Percentiles rank a stretch among this genome's conserved stretches.
phyloP scores from a whole-genome alignment of 768 basidiomycete genomes.

The Boletus vermiculosoides region DNA sequence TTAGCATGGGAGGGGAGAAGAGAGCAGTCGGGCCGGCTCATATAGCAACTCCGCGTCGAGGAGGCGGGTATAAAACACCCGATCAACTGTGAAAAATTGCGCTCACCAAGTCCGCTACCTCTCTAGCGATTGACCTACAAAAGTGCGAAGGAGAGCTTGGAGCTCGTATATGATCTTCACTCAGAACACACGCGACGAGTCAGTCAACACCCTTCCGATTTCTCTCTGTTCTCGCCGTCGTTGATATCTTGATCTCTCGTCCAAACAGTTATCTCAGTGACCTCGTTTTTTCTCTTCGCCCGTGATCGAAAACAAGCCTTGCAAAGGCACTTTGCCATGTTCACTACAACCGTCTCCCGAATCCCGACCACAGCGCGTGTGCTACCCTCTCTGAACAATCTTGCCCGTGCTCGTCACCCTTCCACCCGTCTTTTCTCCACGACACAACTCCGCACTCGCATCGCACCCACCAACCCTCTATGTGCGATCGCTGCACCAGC shows the following conservation, averaged over 20 bases:
- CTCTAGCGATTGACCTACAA: background rate
- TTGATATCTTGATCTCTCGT: slow-evolving; percentile 1
- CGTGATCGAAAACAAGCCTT: slow-evolving; percentile 12
- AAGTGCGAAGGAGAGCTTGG: slow-evolving; percentile 11
- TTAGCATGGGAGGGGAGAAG: too few species aligned
- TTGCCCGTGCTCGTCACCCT: slow-evolving; percentile 20
- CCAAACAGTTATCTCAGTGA: slow-evolving; percentile 30
- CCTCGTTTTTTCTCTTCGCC: slow-evolving; percentile 29
- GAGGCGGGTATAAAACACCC: background rate
- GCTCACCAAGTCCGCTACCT: background rate
- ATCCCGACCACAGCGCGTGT: slow-evolving; percentile 13
- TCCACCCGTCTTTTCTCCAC: slow-evolving; percentile 52
- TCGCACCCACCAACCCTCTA: slow-evolving; percentile 50
- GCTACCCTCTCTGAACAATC: slow-evolving; percentile 16
- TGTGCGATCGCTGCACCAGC: slow-evolving; percentile 74
- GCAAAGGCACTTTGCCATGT: slow-evolving; percentile 8
- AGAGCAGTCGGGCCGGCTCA: background rate
- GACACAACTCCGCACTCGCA: slow-evolving; percentile 35
- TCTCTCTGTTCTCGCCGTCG: background rate
- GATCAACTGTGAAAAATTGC: background rate
- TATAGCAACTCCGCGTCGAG: background rate
- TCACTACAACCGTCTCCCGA: slow-evolving; percentile 7
- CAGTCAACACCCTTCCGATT: slow-evolving; percentile 12
- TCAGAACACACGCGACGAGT: slow-evolving; percentile 36
- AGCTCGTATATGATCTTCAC: slow-evolving; percentile 34